Evolutionary conservation across 108 stramenopile genomes (phyloP), one percentile per base, ranked within the genome.

Genomic region (Schizochytrium sp.): DNA sequence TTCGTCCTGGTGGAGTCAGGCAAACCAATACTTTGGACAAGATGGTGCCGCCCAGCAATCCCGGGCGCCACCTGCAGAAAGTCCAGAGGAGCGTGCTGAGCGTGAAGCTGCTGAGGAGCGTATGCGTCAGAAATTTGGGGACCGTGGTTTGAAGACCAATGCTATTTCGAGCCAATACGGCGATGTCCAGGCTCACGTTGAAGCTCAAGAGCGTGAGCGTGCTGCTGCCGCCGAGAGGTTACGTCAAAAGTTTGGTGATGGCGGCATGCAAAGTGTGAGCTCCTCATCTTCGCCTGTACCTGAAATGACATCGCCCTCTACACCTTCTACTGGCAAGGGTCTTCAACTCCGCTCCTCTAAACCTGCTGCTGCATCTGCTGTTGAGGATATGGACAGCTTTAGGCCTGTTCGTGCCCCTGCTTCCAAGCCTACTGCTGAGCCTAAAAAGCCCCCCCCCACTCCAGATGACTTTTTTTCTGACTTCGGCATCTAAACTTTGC

Each of bases 381-480:
- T 40, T 42, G 50, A 10, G 10, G 12, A n/a, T 10, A 28, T 28
- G 28, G 28, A 28, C 28, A 28, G 28, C 28, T 28, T 28, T 28
- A 53, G 15, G 0, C 76, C 50, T n/a, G 47, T 53, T 42, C 3
- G 50, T 5, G 47, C 76, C 1, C 76, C 76, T 13, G 50, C 47
- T 10, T 5, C 47, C 50, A 40, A 17, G 12, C 53, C 76, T 28
- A 13, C 28, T 56, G 76, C 76, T 10, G 76, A n/a, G 28, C 12
- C 76, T 5, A 55, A 49, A n/a, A 47, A 47, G 8, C 15, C 45
- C 0, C 76, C 76, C n/a, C 50, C 76, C 0, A 55, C 76, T 5
- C 47, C 76, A 5, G 76, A 49, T 19, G 76, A 83, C 53, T 83
- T 83, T 83, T 83, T 83, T 40, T 83, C 76, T 40, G 40, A 83